These are phyloP conservation scores for Nothophaeocryptopus gaeumannii DNA, from an alignment of 2,329 filamentous ascomycete genomes.

Conservation along the genomic window DNA sequence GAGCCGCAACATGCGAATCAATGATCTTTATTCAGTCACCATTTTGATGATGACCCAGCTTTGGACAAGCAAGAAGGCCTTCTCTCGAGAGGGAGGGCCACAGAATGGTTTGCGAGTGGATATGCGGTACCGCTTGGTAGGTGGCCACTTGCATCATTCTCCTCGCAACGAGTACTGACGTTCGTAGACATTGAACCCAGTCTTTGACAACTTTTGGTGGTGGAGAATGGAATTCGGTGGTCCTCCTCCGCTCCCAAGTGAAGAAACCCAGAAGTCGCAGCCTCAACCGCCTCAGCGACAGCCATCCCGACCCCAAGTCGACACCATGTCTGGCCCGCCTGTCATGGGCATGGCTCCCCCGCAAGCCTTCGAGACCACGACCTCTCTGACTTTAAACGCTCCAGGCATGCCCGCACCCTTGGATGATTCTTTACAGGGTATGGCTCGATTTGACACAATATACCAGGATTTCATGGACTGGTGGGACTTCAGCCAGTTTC, in stretches of 20 bases:
- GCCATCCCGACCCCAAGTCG: neutral
- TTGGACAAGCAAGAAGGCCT: constrained; percentile 12
- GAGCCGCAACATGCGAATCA: neutral
- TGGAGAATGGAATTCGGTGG: constrained; percentile 8
- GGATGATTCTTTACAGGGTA: neutral
- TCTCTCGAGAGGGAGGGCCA: constrained; percentile 3
- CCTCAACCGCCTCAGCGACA: neutral
- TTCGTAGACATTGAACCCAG: neutral
- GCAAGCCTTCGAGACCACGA: neutral
- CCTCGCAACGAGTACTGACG: neutral
- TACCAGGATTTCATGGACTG: constrained; percentile 3
- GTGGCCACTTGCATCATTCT: neutral
- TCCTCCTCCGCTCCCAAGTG: neutral
- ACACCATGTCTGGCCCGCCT: too few species aligned
- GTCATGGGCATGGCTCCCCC: too few species aligned
- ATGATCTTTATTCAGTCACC: constrained; percentile 1
- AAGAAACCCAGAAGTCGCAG: neutral
- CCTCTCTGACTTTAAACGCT: neutral
- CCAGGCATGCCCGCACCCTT: neutral
- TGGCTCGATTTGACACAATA: neutral
- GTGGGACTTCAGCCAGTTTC: constrained; percentile 1
- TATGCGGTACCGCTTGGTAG: constrained; percentile 6
- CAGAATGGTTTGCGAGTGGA: constrained; percentile 8
- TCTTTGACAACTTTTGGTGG: constrained; percentile 11
- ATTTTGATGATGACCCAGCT: constrained; percentile 1